These are phyloP conservation scores for Magnolia kwangsiensis DNA, from an alignment of 164 flowering plant genomes.

Conservation along the genomic window DNA sequence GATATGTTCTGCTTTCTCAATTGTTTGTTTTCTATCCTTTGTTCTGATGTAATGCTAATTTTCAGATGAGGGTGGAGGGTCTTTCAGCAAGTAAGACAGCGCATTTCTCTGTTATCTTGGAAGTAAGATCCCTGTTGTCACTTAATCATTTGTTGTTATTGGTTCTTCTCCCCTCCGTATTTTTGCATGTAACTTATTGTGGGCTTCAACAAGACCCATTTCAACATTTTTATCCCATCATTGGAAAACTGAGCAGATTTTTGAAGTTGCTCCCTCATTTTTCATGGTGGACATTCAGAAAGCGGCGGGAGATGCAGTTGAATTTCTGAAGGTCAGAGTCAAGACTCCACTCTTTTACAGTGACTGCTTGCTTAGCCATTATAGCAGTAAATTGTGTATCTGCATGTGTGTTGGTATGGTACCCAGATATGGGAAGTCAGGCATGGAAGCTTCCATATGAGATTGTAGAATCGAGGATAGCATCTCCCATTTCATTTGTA, in stretches of 20 bases:
- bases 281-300: conserved; percentile 89
- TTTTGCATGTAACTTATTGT: not conserved
- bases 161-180: not conserved
- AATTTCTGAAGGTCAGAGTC: conserved; percentile 69
- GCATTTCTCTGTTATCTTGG: conserved; percentile 74
- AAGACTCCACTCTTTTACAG: conserved; percentile 11
- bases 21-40: not conserved
- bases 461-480: too few species aligned
- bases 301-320: conserved; percentile 73
- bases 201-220: not conserved
- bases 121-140: conserved; percentile 39
- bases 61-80: conserved; percentile 98
- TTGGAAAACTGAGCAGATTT: conserved; percentile 42
- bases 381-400: not conserved
- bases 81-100: conserved; percentile 63
- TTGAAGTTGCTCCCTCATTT: conserved; percentile 85
- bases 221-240: not conserved
- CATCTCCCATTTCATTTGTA: too few species aligned
- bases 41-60: conserved; percentile 13
- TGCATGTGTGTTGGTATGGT: too few species aligned
- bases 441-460: too few species aligned
- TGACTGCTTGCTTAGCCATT: not conserved
- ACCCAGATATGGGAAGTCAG: not conserved
- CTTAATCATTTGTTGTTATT: not conserved
- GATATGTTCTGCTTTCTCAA: not conserved